phyloP scores from a whole-genome alignment of 768 basidiomycete genomes.

The Naganishia friedmannii region DNA sequence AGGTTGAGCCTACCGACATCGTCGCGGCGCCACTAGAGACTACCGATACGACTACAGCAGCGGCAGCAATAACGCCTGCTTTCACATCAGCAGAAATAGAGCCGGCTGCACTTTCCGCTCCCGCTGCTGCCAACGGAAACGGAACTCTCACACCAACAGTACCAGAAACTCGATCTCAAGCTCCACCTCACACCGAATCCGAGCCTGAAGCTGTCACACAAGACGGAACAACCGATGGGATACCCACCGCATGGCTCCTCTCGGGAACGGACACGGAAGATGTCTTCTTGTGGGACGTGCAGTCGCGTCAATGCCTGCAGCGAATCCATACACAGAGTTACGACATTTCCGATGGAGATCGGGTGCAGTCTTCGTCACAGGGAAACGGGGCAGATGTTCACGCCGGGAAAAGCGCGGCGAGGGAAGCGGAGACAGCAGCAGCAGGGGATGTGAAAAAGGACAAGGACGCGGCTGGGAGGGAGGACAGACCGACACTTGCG shows the following conservation, averaged over 20 bases:
- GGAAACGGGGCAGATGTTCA: background rate
- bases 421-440: background rate
- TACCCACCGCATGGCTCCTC: constrained; percentile 60
- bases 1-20: no score
- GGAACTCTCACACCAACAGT: no score
- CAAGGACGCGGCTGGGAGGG: background rate
- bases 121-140: no score
- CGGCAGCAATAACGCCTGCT: no score
- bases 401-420: background rate
- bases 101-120: no score
- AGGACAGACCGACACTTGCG: constrained; percentile 55
- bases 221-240: background rate
- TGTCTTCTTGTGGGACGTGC: constrained; percentile 84
- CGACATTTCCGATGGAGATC: background rate
- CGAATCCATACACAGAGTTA: constrained; percentile 18
- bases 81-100: no score
- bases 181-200: no score
- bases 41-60: no score
- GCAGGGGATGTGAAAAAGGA: background rate
- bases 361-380: background rate
- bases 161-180: no score
- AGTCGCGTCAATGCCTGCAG: constrained; percentile 72
- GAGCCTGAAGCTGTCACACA: background rate
- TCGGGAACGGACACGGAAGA: constrained; percentile 85
- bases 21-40: no score